Conservation (phyloP, 345 rosid species). For the Syzygium jambos region DNA sequence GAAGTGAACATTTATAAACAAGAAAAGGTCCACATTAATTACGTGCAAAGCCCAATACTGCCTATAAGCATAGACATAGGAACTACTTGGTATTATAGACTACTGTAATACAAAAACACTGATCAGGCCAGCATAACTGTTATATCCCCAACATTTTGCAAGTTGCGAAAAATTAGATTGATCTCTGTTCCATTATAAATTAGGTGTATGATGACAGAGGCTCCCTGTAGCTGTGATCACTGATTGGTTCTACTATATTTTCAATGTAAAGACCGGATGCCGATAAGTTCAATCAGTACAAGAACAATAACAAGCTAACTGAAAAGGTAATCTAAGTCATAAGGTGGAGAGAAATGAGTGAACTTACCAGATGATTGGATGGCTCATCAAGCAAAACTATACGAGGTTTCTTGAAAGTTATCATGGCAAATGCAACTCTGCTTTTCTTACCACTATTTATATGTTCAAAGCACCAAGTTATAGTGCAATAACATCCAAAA, state of each 20-base stretch:
- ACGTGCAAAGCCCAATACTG: not conserved
- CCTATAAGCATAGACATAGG: no score
- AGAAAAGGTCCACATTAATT: not conserved
- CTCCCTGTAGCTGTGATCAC: not conserved
- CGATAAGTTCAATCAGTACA: not conserved
- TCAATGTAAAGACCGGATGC: not conserved
- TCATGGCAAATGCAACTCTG: not conserved
- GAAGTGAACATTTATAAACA: not conserved
- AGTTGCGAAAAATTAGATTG: not conserved
- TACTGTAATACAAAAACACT: not conserved
- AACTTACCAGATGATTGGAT: not conserved
- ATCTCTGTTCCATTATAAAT: not conserved
- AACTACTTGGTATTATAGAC: not conserved
- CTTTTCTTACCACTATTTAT: not conserved
- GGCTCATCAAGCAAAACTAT: not conserved
- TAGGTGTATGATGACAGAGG: not conserved
- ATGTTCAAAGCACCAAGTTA: not conserved
- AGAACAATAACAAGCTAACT: not conserved
- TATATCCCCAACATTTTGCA: not conserved
- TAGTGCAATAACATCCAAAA: not conserved
- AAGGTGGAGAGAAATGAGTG: not conserved
- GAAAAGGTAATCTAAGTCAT: no score
- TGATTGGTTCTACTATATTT: not conserved
- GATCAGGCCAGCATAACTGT: not conserved
- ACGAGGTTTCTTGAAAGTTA: not conserved